These are phyloP conservation scores for Colletotrichum sp. DNA, from an alignment of 2,329 filamentous ascomycete species.

Conservation along the genomic window DNA sequence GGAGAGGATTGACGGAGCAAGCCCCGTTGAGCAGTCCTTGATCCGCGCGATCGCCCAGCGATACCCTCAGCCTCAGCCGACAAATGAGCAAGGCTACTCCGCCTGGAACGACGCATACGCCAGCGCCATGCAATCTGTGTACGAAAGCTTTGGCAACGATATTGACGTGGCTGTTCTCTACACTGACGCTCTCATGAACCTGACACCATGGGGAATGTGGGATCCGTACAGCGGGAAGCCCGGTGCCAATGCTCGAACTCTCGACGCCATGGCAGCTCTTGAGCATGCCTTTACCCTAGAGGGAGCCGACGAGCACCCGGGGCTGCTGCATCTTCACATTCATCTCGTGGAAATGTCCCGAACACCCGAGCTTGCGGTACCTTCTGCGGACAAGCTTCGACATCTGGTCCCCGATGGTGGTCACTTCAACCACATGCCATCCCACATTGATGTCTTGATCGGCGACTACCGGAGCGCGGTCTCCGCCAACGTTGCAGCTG, in stretches of 20 bases:
- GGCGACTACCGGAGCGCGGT: conserved; percentile 70
- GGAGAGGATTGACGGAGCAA: neutral
- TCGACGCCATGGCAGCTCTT: conserved; percentile 14
- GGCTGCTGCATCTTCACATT: conserved; percentile 26
- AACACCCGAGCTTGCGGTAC: conserved; percentile 23
- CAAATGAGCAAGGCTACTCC: neutral
- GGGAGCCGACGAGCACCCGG: conserved; percentile 22
- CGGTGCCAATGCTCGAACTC: neutral
- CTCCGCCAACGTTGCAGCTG: conserved; percentile 68
- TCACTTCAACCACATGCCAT: conserved; percentile 27
- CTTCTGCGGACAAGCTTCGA: conserved; percentile 25
- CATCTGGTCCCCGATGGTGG: conserved; percentile 24
- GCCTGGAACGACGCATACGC: conserved; percentile 21
- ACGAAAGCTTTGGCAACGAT: neutral
- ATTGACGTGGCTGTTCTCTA: conserved; percentile 22
- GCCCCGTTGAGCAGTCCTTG: conserved; percentile 14
- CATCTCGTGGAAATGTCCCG: conserved; percentile 30
- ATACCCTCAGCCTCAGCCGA: conserved; percentile 6
- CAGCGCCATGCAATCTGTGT: conserved; percentile 23
- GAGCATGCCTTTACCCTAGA: conserved; percentile 22
- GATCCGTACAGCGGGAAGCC: conserved; percentile 19
- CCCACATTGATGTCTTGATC: conserved; percentile 27
- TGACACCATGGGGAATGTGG: conserved; percentile 20
- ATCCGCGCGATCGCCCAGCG: conserved; percentile 21
- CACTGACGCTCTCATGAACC: conserved; percentile 27